Base-by-base conservation (phyloP, 2,329 filamentous ascomycete species). In the Penicillium sp. region DNA sequence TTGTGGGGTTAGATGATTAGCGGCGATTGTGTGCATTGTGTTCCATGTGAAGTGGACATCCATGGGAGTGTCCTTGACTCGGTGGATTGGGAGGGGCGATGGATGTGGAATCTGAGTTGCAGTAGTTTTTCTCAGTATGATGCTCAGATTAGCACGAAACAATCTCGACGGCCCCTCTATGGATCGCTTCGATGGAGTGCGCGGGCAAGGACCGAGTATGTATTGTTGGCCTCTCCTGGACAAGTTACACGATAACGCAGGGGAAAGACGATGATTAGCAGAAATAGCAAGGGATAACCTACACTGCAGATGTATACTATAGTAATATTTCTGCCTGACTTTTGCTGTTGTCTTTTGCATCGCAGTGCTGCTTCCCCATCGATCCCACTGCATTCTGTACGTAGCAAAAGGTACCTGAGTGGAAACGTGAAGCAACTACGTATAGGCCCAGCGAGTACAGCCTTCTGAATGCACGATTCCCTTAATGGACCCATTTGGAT, bases 331-430 rank as follows among this genome's bases (percentile, higher is more conserved):
- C 46, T n/a, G 27, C 16, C n/a, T 14, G 2, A 9, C 6, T 49
- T 19, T n/a, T 24, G n/a, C 27, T 33, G 5, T 11, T 7, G 33
- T 11, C 7, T 11, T 27, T 24, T 44, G 41, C 14, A 27, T 16
- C 39, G 33, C 49, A 24, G 2, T 27, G 13, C 22, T 19, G 14
- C 14, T 33, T 51, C 49, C 3, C 22, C 35, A 39, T 51, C 31
- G 31, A 50, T 50, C 49, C 35, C 49, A 13, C 18, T 51, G 49
- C 36, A 46, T 40, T 51, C 44, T 47, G 59, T 55, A 44, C 37
- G 44, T 27, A 10, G 33, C 35, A 41, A 60, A 64, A 53, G 60
- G 63, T 63, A 67, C 61, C 65, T 65, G 63, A 66, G 59, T 63
- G 56, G 24, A 10, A 66, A 61, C 4, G 6, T 31, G 19, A 49